phyloP scores from a whole-genome alignment of 768 basidiomycete species.

The Leccinum rimulosum region DNA sequence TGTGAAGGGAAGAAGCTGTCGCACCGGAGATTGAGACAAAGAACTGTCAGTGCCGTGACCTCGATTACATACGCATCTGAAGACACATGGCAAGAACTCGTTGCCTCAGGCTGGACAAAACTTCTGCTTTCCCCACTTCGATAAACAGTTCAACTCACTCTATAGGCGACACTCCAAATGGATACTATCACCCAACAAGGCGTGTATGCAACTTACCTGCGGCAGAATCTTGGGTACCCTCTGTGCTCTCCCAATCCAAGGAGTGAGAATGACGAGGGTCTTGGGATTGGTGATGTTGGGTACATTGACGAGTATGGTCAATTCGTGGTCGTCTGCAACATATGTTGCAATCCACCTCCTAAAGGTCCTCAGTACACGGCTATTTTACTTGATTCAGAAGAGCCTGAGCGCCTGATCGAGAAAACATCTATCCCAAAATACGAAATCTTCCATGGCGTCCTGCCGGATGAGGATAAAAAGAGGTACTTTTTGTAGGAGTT shows the following conservation, averaged over 20 bases:
- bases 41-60: too few relatives aligned
- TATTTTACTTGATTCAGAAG: not conserved
- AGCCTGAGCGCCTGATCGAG: not conserved
- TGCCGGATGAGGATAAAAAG: not conserved
- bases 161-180: not conserved
- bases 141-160: not conserved
- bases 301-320: constrained; percentile 26
- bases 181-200: not conserved
- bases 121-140: not conserved
- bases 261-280: constrained; percentile 15
- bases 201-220: constrained; percentile 12
- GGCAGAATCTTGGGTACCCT: constrained; percentile 26
- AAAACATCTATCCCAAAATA: not conserved
- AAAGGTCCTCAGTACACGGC: not conserved
- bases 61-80: too few relatives aligned
- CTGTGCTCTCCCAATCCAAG: constrained; percentile 30
- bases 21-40: not conserved
- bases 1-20: not conserved
- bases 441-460: not conserved
- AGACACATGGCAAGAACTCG: too few relatives aligned
- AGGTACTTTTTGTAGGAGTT: not conserved
- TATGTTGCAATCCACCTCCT: constrained; percentile 2
- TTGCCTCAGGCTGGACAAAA: too few relatives aligned
- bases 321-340: constrained; percentile 34
- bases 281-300: constrained; percentile 37